phyloP scores from a whole-genome alignment of 257 asterid species.

The Penstemon davidsonii region DNA sequence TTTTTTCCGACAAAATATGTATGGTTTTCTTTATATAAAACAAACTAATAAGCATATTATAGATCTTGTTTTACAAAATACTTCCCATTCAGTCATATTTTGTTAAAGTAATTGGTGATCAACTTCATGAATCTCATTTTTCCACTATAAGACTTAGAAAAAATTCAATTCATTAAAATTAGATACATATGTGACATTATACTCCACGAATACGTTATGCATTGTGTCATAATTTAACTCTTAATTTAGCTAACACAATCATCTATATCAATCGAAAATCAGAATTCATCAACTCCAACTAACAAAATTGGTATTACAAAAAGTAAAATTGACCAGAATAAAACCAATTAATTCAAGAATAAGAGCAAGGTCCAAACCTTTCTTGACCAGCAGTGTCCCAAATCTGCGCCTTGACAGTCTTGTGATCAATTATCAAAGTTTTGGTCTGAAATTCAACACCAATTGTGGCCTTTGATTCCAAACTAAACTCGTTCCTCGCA shows the following conservation, averaged over 20 bases:
- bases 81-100: too few relatives aligned
- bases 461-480: constrained; percentile 85
- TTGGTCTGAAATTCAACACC: constrained; percentile 93
- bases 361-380: constrained; percentile 38
- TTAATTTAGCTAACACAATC: neutral
- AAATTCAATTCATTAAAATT: too few relatives aligned
- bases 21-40: too few relatives aligned
- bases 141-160: too few relatives aligned
- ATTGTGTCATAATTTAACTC: neutral
- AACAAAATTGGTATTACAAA: neutral
- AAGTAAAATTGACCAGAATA: neutral
- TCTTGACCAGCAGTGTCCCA: constrained; percentile 99
- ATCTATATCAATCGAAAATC: neutral
- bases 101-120: too few relatives aligned
- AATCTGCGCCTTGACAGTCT: constrained; percentile 89
- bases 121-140: too few relatives aligned
- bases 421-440: constrained; percentile 69
- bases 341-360: neutral
- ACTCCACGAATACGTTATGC: neutral
- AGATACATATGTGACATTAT: too few relatives aligned
- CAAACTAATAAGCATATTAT: too few relatives aligned
- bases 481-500: constrained; percentile 82
- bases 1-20: too few relatives aligned
- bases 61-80: too few relatives aligned
- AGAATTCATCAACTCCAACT: neutral